Evolutionary conservation across 2,329 filamentous ascomycete species (phyloP).

Genomic region (Botrytis hyacinthi): DNA sequence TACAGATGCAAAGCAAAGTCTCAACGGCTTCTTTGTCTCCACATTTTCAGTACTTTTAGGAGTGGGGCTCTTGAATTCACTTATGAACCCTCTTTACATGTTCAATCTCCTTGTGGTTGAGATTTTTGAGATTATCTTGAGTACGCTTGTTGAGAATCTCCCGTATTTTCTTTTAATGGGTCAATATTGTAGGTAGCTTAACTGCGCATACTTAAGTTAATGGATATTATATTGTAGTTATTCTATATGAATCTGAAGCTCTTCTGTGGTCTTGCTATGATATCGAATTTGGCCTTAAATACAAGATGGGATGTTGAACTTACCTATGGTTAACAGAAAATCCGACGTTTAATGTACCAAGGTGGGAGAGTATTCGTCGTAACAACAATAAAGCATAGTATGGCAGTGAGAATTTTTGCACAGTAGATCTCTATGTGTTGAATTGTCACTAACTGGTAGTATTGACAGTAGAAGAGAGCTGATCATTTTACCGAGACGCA

Average conservation of each 20-base stretch:
- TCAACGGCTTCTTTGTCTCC: not conserved
- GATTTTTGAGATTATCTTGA: not conserved
- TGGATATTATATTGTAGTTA: too few relatives aligned
- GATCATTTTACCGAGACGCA: rapidly evolving
- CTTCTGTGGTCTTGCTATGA: not conserved
- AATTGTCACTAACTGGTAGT: not conserved
- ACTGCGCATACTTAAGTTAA: too few relatives aligned
- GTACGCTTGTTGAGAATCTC: not conserved
- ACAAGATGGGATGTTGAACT: too few relatives aligned
- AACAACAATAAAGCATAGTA: not conserved
- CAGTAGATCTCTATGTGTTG: not conserved
- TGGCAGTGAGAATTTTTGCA: not conserved
- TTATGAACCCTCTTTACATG: not conserved
- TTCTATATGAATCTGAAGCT: too few relatives aligned
- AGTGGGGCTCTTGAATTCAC: not conserved
- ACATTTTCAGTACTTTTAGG: rapidly evolving
- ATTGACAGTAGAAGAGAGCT: not conserved
- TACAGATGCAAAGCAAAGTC: not conserved
- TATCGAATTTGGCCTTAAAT: not conserved
- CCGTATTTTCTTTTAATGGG: rapidly evolving
- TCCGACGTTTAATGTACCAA: too few relatives aligned
- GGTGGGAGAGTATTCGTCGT: not conserved
- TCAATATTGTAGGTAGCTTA: not conserved
- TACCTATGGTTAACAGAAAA: too few relatives aligned
- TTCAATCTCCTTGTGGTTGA: not conserved